These are phyloP conservation scores for Tetrapyrgos nigripes DNA, from an alignment of 1,284 basidiomycete genomes.

Conservation along the genomic window DNA sequence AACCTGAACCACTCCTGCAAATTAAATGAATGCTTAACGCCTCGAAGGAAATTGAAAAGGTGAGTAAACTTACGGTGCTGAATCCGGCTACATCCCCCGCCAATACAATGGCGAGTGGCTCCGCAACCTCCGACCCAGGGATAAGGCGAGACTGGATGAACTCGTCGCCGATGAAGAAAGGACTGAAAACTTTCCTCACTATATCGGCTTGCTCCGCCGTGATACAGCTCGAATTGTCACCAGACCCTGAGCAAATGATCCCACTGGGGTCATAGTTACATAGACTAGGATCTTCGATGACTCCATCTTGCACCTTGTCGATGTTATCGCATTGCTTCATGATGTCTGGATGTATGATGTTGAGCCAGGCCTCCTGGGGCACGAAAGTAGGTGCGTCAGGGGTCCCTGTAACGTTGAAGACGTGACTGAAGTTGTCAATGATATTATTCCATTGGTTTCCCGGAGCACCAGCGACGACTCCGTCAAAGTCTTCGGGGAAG, in stretches of 20 bases:
- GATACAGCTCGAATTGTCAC: slow-evolving; percentile 35
- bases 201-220: slow-evolving; percentile 37
- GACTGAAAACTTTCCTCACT: slow-evolving; percentile 35
- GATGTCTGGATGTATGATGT: slow-evolving; percentile 16
- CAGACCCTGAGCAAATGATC: slow-evolving; percentile 31
- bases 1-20: slow-evolving; percentile 20
- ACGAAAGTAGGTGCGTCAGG: slow-evolving; percentile 13
- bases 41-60: neutral
- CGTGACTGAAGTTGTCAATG: slow-evolving; percentile 8
- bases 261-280: slow-evolving; percentile 41
- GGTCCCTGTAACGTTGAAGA: slow-evolving; percentile 1
- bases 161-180: slow-evolving; percentile 37
- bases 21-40: neutral
- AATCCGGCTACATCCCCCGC: slow-evolving; percentile 12
- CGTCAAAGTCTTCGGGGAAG: too few species aligned
- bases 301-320: slow-evolving; percentile 38
- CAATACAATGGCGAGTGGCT: neutral
- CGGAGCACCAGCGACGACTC: slow-evolving; percentile 23
- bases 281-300: slow-evolving; percentile 39
- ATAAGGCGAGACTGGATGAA: slow-evolving; percentile 31
- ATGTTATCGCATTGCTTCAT: slow-evolving; percentile 32
- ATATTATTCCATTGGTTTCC: slow-evolving; percentile 17
- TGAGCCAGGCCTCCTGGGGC: slow-evolving; percentile 9
- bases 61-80: slow-evolving; percentile 5
- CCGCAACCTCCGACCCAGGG: slow-evolving; percentile 16